phyloP scores from a whole-genome alignment of 345 rosid species.

The Lepidium sativum region DNA sequence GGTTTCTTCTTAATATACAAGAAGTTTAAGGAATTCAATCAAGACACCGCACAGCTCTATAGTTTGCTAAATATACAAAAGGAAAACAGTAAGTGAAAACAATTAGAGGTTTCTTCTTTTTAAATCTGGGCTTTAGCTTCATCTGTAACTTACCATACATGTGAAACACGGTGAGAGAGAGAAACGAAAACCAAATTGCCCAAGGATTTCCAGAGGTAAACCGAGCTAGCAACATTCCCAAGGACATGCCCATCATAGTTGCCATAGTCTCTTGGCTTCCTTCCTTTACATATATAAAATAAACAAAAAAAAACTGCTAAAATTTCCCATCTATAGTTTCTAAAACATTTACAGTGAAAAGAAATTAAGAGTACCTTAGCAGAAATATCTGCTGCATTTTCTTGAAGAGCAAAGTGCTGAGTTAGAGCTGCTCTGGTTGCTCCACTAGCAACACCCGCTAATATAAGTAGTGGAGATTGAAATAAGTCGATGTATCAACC shows the following conservation, averaged over 20 bases:
- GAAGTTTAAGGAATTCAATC: conserved; percentile 61
- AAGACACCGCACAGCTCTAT: conserved; percentile 86
- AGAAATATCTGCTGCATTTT: conserved; percentile 91
- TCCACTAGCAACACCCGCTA: conserved; percentile 99
- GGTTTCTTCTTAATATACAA: too few species aligned
- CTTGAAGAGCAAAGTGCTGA: conserved; percentile 93
- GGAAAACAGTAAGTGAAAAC: background rate
- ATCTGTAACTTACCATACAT: conserved; percentile 69
- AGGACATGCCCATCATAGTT: conserved; percentile 89
- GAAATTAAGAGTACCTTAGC: conserved; percentile 52
- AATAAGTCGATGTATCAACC: background rate
- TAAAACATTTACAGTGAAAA: conserved; percentile 1
- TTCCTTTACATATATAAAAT: conserved; percentile 38
- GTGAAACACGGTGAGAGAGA: conserved; percentile 73
- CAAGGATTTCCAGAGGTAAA: conserved; percentile 64
- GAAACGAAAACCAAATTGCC: conserved; percentile 75
- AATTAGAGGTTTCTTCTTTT: background rate
- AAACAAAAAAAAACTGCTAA: background rate
- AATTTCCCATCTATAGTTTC: background rate
- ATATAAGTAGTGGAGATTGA: background rate
- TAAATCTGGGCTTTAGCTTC: background rate
- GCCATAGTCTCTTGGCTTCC: conserved; percentile 97
- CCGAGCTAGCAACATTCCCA: conserved; percentile 85
- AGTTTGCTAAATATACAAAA: conserved; percentile 51
- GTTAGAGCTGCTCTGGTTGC: conserved; percentile 98